A percentile compares a stretch with the other conserved stretches of the same genome.
phyloP scores from a whole-genome alignment of 1,139 yeast species.

The Geotrichum fermentans region DNA sequence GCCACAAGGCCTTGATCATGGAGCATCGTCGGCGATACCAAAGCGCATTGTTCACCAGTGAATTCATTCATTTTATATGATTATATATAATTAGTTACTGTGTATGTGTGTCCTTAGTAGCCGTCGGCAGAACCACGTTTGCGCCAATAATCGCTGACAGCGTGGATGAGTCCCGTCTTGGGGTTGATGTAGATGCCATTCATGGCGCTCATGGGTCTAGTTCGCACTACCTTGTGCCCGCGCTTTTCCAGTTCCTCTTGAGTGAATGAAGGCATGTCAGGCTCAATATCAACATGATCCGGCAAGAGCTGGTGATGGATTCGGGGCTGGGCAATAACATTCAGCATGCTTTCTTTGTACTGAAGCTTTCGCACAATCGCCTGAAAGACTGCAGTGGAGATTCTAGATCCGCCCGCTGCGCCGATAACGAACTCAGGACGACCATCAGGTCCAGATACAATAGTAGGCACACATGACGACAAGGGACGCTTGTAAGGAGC shows the following conservation, averaged over 20 bases:
- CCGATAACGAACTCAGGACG: conserved; percentile 68
- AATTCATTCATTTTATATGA: not conserved
- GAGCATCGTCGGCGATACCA: not conserved
- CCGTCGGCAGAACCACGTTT: conserved; percentile 48
- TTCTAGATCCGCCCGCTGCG: conserved; percentile 92
- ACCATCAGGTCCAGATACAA: conserved; percentile 50
- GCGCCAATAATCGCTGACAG: conserved; percentile 56
- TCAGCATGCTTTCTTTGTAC: conserved; percentile 54
- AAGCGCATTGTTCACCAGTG: too few relatives aligned
- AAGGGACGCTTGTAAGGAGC: conserved; percentile 76
- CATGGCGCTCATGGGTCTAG: conserved; percentile 45
- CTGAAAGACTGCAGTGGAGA: conserved; percentile 78
- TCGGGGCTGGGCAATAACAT: conserved; percentile 72
- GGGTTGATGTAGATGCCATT: conserved; percentile 44
- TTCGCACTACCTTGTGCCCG: conserved; percentile 42
- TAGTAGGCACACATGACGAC: conserved; percentile 76
- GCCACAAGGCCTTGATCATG: not conserved
- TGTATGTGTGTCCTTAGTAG: conserved; percentile 25
- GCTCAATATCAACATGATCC: conserved; percentile 58
- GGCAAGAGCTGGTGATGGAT: conserved; percentile 89
- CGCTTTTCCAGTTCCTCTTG: conserved; percentile 34
- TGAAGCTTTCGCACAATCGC: conserved; percentile 65
- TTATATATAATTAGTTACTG: not conserved
- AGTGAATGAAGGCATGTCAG: conserved; percentile 39
- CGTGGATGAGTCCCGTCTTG: conserved; percentile 43